Evolutionary conservation across 148 eudicot genomes (phyloP).

Genomic region (Arctostaphylos glauca): DNA sequence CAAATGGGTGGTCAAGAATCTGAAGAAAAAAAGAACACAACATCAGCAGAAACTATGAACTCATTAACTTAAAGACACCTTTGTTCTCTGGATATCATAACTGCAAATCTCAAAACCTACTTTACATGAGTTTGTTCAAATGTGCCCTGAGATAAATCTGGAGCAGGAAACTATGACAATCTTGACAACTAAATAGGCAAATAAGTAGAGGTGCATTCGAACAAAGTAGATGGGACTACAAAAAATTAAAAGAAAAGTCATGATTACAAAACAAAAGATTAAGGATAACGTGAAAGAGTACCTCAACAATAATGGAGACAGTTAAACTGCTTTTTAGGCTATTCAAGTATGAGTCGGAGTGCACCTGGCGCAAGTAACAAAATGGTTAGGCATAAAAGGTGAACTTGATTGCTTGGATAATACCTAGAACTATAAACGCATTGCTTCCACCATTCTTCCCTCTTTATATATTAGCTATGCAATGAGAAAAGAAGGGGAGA

Average conservation of each 20-base stretch:
- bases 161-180: neutral
- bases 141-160: neutral
- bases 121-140: neutral
- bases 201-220: neutral
- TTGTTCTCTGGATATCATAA: neutral
- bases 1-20: neutral
- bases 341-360: slow-evolving; percentile 72
- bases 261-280: neutral
- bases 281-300: slow-evolving; percentile 17
- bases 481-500: neutral
- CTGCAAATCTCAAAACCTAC: neutral
- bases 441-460: neutral
- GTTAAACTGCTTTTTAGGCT: slow-evolving; percentile 68
- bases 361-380: slow-evolving; percentile 52
- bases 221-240: neutral
- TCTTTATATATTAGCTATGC: neutral
- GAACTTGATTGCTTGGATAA: neutral
- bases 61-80: neutral
- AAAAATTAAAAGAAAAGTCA: neutral
- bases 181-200: neutral
- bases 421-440: neutral
- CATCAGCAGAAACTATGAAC: neutral
- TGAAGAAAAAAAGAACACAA: neutral
- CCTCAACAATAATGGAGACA: slow-evolving; percentile 77
- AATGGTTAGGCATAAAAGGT: slow-evolving; percentile 8